phyloP scores from a whole-genome alignment of 495 filamentous ascomycete species.

The Penicillium psychrofluorescens region DNA sequence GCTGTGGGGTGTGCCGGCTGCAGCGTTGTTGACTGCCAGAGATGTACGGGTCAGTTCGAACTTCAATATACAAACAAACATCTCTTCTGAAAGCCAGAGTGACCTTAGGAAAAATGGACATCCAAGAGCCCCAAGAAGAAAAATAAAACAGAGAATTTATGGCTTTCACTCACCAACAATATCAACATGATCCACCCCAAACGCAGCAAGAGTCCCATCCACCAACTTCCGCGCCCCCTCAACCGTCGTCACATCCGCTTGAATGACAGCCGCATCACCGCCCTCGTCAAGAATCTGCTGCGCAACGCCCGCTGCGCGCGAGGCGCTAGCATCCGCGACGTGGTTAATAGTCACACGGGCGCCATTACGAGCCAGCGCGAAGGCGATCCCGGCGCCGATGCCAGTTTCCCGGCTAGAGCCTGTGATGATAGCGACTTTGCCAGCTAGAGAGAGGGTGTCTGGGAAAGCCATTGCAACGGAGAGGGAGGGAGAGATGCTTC shows the following conservation, averaged over 20 bases:
- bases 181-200: constrained; percentile 14
- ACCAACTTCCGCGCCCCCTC: constrained; percentile 9
- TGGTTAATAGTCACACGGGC: constrained; percentile 25
- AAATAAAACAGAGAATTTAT: too few species aligned
- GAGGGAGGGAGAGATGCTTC: too few species aligned
- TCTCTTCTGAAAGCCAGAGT: too few species aligned
- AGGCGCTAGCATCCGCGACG: constrained; percentile 23
- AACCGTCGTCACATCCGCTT: constrained; percentile 23
- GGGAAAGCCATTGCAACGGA: background rate
- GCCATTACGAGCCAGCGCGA: constrained; percentile 29
- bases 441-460: constrained; percentile 26
- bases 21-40: too few species aligned
- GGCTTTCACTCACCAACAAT: constrained; percentile 18
- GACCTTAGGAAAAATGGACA: too few species aligned
- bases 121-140: too few species aligned
- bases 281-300: constrained; percentile 9
- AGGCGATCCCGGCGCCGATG: constrained; percentile 40
- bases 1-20: constrained; percentile 1
- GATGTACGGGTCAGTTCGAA: constrained; percentile 2
- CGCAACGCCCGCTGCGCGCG: constrained; percentile 22
- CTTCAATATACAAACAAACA: background rate
- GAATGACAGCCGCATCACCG: constrained; percentile 24
- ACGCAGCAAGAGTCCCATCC: constrained; percentile 1
- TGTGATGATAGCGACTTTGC: constrained; percentile 46
- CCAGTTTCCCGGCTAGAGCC: constrained; percentile 35